Percentiles rank a stretch among this genome's conserved stretches.
phyloP scores from a whole-genome alignment of 2,329 filamentous ascomycete genomes.

The Aspergillus sp. region DNA sequence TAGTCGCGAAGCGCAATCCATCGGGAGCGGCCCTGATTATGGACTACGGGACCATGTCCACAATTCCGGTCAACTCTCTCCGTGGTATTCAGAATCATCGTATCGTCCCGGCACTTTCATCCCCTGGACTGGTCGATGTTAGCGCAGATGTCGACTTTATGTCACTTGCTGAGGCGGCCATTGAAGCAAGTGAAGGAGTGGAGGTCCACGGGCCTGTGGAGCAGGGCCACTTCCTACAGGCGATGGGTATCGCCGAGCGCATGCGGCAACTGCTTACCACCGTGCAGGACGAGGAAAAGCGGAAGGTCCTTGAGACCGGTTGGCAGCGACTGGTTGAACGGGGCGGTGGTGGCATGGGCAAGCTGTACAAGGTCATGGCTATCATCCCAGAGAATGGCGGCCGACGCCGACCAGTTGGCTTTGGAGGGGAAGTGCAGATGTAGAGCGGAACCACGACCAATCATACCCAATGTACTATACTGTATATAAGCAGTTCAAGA shows the following conservation, averaged over 20 bases:
- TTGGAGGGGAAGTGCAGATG: slow-evolving; percentile 68
- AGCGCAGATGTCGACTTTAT: slow-evolving; percentile 93
- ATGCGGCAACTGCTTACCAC: slow-evolving; percentile 68
- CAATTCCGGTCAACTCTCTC: slow-evolving; percentile 84
- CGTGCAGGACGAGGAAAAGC: slow-evolving; percentile 55
- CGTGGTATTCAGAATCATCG: slow-evolving; percentile 83
- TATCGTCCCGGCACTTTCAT: slow-evolving; percentile 76
- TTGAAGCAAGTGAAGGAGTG: slow-evolving; percentile 74
- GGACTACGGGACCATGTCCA: slow-evolving; percentile 83
- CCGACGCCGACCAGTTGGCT: slow-evolving; percentile 80
- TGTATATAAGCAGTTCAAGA: slow-evolving; percentile 7
- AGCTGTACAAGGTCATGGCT: slow-evolving; percentile 89
- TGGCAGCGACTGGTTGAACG: slow-evolving; percentile 85
- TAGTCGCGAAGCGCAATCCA: slow-evolving; percentile 62
- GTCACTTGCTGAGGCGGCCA: slow-evolving; percentile 80
- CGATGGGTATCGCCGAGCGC: slow-evolving; percentile 82
- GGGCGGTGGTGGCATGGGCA: slow-evolving; percentile 86
- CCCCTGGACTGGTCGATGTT: slow-evolving; percentile 83
- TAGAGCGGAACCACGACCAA: background rate
- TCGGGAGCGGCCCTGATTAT: slow-evolving; percentile 91
- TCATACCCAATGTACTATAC: slow-evolving; percentile 6
- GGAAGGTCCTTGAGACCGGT: slow-evolving; percentile 68
- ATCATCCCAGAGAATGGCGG: slow-evolving; percentile 82
- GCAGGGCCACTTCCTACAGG: slow-evolving; percentile 77
- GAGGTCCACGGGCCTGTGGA: slow-evolving; percentile 92